These are phyloP conservation scores for Trypanosoma cruzi DNA, from an alignment of 208 protist genomes.

Conservation along the genomic window DNA sequence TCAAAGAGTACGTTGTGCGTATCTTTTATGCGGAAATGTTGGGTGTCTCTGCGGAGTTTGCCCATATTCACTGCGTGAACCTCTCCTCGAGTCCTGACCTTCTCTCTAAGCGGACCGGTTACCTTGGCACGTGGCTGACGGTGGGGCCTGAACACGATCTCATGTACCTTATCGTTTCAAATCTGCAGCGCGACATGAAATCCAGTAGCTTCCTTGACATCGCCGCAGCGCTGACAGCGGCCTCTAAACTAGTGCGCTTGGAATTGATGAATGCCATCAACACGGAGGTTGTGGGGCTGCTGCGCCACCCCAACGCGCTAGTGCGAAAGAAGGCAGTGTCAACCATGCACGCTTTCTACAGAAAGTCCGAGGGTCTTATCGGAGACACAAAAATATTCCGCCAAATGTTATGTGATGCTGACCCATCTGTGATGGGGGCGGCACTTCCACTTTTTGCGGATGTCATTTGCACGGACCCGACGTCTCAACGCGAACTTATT, in stretches of 20 bases:
- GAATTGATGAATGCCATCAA: conserved; percentile 92
- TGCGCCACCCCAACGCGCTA: conserved; percentile 54
- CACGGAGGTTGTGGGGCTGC: conserved; percentile 56
- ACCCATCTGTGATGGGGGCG: conserved; percentile 96
- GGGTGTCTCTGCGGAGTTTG: conserved; percentile 90
- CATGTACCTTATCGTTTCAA: conserved; percentile 94
- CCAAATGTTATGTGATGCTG: conserved; percentile 92
- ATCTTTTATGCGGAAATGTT: conserved; percentile 97
- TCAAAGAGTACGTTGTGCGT: conserved; percentile 90
- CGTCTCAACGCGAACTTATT: conserved; percentile 79
- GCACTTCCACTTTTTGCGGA: conserved; percentile 87
- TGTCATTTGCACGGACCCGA: conserved; percentile 37
- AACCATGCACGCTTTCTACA: conserved; percentile 89
- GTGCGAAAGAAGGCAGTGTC: conserved; percentile 95
- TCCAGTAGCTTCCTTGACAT: conserved; percentile 92
- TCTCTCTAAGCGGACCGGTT: conserved; percentile 87
- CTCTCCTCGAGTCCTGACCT: conserved; percentile 81
- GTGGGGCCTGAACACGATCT: conserved; percentile 91
- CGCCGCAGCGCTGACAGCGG: conserved; percentile 87
- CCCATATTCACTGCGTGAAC: conserved; percentile 96
- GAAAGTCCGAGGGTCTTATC: conserved; percentile 34
- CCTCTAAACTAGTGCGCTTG: conserved; percentile 74
- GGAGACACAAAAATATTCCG: conserved; percentile 55
- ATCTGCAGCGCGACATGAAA: conserved; percentile 93
- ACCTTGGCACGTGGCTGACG: conserved; percentile 90